Conservation (phyloP, 495 filamentous ascomycete species). For the Hapsidospora chrysogenum region DNA sequence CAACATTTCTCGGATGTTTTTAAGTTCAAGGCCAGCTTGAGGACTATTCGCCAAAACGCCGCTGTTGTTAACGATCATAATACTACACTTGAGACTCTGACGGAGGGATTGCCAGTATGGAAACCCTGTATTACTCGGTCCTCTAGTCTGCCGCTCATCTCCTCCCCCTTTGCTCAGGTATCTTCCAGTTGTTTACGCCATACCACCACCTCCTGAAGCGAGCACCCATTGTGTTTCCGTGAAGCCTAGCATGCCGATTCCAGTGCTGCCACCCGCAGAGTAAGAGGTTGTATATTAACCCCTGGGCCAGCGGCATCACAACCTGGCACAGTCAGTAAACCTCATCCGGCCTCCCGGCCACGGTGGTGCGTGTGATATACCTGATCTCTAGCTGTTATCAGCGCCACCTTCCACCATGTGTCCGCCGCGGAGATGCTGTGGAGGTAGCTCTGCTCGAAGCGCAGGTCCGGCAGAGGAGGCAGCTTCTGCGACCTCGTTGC, state of each 20-base stretch:
- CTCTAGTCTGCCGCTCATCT: not conserved
- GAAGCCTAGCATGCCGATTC: slow-evolving; percentile 56
- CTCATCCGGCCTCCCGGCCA: too few species aligned
- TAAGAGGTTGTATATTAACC: slow-evolving; percentile 63
- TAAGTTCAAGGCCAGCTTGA: too few species aligned
- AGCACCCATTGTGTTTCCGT: slow-evolving; percentile 53
- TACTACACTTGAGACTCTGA: too few species aligned
- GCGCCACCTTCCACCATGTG: slow-evolving; percentile 56
- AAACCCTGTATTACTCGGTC: too few species aligned
- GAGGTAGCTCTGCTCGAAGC: slow-evolving; percentile 96
- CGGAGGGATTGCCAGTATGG: too few species aligned
- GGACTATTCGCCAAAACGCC: too few species aligned
- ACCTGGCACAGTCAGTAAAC: slow-evolving; percentile 31
- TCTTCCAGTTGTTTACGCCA: slow-evolving; percentile 69
- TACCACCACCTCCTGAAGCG: slow-evolving; percentile 78
- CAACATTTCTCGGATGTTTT: too few species aligned
- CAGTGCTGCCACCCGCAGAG: slow-evolving; percentile 70
- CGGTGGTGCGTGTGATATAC: too few species aligned
- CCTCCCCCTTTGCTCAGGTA: slow-evolving; percentile 21
- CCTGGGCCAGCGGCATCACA: slow-evolving; percentile 68
- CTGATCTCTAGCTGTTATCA: slow-evolving; percentile 82
- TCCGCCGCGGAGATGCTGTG: slow-evolving; percentile 64
- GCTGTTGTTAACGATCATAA: too few species aligned
- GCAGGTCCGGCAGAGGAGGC: slow-evolving; percentile 77
- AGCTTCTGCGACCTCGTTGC: slow-evolving; percentile 34